Percentiles rank a stretch among this genome's conserved stretches.
Conservation (phyloP, 148 eudicot species). For the Fagopyrum homotropicum region DNA sequence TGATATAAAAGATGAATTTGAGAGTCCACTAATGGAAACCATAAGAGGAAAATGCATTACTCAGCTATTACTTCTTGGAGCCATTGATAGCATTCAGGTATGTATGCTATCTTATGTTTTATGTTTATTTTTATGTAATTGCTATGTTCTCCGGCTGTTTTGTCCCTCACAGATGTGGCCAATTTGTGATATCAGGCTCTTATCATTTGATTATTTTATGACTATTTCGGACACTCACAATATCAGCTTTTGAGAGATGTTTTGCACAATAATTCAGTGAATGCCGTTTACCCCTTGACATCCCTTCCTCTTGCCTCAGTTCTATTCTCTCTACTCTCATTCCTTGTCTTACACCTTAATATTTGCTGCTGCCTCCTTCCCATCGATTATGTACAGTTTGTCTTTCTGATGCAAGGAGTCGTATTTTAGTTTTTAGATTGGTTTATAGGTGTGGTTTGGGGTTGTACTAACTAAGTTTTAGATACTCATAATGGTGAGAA, state of each 20-base stretch:
- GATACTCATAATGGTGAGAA: background rate
- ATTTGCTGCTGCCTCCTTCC: background rate
- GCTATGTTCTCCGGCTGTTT: background rate
- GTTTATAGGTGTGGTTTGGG: background rate
- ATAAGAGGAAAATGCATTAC: slow-evolving; percentile 93
- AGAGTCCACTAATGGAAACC: slow-evolving; percentile 59
- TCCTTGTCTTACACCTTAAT: background rate
- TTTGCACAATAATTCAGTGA: background rate
- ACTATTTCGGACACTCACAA: background rate
- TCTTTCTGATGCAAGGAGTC: background rate
- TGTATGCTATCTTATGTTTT: slow-evolving; percentile 6
- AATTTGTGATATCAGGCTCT: background rate
- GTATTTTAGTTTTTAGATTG: background rate
- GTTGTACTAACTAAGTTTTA: background rate
- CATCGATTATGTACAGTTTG: background rate
- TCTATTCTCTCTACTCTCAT: slow-evolving; percentile 7
- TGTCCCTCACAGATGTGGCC: background rate
- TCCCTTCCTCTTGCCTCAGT: background rate
- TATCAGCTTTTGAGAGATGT: background rate
- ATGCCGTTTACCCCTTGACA: background rate
- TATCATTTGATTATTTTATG: background rate
- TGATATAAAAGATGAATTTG: slow-evolving; percentile 52
- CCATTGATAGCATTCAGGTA: slow-evolving; percentile 94
- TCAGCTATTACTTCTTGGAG: slow-evolving; percentile 78
- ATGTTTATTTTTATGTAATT: background rate